Evolutionary conservation across 345 rosid species (phyloP), one percentile per base, ranked within the genome.

Genomic region (Passiflora organensis): DNA sequence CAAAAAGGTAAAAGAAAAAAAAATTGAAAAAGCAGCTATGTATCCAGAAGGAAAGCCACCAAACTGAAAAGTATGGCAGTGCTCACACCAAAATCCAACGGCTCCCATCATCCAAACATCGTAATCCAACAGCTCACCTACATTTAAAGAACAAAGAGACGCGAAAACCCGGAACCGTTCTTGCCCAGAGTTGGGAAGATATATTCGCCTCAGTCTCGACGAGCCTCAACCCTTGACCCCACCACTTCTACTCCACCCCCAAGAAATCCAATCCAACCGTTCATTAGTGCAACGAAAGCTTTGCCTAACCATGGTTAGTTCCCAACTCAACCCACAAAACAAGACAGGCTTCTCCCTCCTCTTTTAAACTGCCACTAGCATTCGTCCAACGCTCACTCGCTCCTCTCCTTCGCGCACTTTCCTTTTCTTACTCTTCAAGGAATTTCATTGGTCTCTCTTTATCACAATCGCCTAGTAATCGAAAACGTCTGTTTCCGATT

Each of bases 101-200:
- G 56, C 23, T 4, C 15, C 1, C 9, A 42, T 47, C 10, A 28
- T 16, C 2, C 0, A 4, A 5, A 19, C 6, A 39, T 0, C 13
- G 10, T 22, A 32, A 61, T 68, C 72, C 17, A 51, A 68, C 62
- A 67, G 67, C 10, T 0, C 0, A 18, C 22, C 11, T 15, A 9
- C 25, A 41, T 18, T 17, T n/a, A n/a, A n/a, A n/a, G n/a, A 59
- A 48, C 64, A 16, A 58, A 37, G n/a, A 14, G 69, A 69, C 48
- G 93, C 88, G 93, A 80, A 78, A 72, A 85, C 80, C 41, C 62
- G 93, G 75, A 80, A 78, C 78, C 84, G 93, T 78, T 78, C 80
- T 77, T 76, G 78, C 93, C 80, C 78, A 78, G 83, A 78, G 82
- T 78, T 78, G 38, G 91, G 91, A 82, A 76, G 79, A 69, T 74